phyloP scores from a whole-genome alignment of 2,329 filamentous ascomycete species.

The Xylariaceae sp. region DNA sequence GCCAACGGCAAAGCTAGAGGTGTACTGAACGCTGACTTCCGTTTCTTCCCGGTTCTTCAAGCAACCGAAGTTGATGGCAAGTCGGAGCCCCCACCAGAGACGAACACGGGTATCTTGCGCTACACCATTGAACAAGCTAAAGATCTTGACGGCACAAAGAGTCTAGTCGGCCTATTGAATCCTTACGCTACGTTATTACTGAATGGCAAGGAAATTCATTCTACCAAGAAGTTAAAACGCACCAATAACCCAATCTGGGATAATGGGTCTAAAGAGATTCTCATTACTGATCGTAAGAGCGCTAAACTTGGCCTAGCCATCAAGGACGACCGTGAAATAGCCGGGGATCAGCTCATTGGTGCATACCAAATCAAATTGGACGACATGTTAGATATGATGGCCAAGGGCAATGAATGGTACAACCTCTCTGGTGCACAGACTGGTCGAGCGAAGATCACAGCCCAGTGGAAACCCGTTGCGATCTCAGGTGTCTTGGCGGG shows the following conservation, averaged over 20 bases:
- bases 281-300: constrained; percentile 88
- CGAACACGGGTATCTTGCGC: constrained; percentile 87
- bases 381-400: constrained; percentile 86
- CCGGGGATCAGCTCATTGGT: constrained; percentile 77
- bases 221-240: constrained; percentile 88
- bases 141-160: constrained; percentile 89
- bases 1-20: constrained; percentile 81
- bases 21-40: constrained; percentile 73
- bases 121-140: constrained; percentile 96
- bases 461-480: constrained; percentile 94
- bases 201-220: constrained; percentile 87
- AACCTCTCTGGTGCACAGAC: constrained; percentile 75
- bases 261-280: constrained; percentile 85
- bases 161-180: constrained; percentile 83
- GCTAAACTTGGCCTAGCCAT: constrained; percentile 88
- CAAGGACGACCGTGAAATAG: constrained; percentile 90
- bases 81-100: constrained; percentile 75
- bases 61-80: constrained; percentile 71
- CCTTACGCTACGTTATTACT: constrained; percentile 85
- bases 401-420: constrained; percentile 95
- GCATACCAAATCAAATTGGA: constrained; percentile 94
- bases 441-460: constrained; percentile 82
- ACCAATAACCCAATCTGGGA: constrained; percentile 98
- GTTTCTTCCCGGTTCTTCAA: constrained; percentile 92
- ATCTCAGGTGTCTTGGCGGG: constrained; percentile 72